phyloP scores from a whole-genome alignment of 2,329 filamentous ascomycete genomes.

The Mycocentrospora acerina region DNA sequence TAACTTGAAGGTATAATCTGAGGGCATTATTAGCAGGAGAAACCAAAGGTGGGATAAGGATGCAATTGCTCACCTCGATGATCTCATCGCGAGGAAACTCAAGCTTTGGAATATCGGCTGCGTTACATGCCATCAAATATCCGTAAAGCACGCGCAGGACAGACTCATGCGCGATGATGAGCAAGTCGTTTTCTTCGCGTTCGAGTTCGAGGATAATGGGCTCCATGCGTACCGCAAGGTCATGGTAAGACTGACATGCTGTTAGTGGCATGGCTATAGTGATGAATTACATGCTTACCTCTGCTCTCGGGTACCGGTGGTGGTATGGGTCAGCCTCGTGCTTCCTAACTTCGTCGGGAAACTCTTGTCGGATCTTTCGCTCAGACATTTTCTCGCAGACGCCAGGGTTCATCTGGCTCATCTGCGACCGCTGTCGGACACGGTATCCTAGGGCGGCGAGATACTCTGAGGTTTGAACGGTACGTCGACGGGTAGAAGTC shows the following conservation, averaged over 20 bases:
- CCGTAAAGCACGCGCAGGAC: constrained; percentile 96
- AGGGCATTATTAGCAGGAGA: constrained; percentile 8
- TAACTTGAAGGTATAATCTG: constrained; percentile 94
- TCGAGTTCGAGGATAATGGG: constrained; percentile 97
- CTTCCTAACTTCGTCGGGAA: constrained; percentile 88
- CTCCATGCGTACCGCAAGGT: constrained; percentile 94
- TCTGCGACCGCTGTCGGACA: constrained; percentile 87
- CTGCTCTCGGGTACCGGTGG: constrained; percentile 90
- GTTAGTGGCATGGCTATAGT: constrained; percentile 16
- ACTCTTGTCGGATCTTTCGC: constrained; percentile 73
- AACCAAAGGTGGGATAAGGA: constrained; percentile 10
- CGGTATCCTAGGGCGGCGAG: constrained; percentile 80
- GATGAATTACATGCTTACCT: constrained; percentile 57
- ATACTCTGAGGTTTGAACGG: constrained; percentile 83
- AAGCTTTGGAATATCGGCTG: constrained; percentile 87
- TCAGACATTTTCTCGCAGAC: constrained; percentile 95
- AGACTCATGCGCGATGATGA: constrained; percentile 97
- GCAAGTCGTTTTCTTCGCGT: constrained; percentile 93
- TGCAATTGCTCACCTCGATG: constrained; percentile 70
- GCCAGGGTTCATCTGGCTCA: constrained; percentile 96
- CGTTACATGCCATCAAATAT: constrained; percentile 97
- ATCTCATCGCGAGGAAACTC: constrained; percentile 96
- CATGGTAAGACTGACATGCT: constrained; percentile 79
- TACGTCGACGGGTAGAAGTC: constrained; percentile 89
- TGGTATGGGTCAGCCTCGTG: constrained; percentile 96